Conservation (phyloP, 2,329 filamentous ascomycete genomes). For the Xylaria sp. region DNA sequence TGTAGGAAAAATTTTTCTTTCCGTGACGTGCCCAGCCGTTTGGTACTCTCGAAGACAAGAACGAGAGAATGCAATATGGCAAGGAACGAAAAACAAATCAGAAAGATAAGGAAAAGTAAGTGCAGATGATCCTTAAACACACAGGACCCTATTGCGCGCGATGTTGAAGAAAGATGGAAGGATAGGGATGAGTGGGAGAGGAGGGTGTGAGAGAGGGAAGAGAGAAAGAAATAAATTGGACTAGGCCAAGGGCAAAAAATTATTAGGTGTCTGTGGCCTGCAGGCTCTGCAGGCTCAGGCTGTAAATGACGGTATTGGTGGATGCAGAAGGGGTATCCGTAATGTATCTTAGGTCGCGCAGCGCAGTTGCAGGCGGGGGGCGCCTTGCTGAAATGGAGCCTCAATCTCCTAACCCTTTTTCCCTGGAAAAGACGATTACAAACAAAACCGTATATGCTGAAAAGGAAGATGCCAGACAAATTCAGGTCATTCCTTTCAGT, state of each 20-base stretch:
- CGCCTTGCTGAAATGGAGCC: constrained; percentile 23
- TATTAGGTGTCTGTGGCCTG: constrained; percentile 41
- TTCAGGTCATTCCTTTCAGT: background rate
- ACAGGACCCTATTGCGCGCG: constrained; percentile 36
- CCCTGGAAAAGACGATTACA: constrained; percentile 6
- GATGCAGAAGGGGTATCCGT: constrained; percentile 30
- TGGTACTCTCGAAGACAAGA: constrained; percentile 46
- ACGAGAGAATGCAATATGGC: constrained; percentile 44
- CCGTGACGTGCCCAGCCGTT: constrained; percentile 47
- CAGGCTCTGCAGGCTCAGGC: constrained; percentile 38
- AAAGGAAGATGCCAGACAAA: background rate
- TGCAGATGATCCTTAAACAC: constrained; percentile 36
- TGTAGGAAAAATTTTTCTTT: constrained; percentile 43
- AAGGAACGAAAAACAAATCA: constrained; percentile 40
- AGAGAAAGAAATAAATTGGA: constrained; percentile 30
- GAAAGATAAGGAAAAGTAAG: constrained; percentile 36
- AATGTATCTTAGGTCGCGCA: constrained; percentile 12
- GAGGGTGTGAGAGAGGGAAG: constrained; percentile 30
- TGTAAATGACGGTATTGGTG: constrained; percentile 32
- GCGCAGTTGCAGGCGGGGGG: constrained; percentile 19
- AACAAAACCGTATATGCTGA: background rate
- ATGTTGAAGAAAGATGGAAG: constrained; percentile 31
- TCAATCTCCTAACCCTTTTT: constrained; percentile 9
- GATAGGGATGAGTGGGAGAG: constrained; percentile 30
- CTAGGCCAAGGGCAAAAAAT: constrained; percentile 40